phyloP scores from a whole-genome alignment of 768 basidiomycete species.

The Collybiopsis confluens region DNA sequence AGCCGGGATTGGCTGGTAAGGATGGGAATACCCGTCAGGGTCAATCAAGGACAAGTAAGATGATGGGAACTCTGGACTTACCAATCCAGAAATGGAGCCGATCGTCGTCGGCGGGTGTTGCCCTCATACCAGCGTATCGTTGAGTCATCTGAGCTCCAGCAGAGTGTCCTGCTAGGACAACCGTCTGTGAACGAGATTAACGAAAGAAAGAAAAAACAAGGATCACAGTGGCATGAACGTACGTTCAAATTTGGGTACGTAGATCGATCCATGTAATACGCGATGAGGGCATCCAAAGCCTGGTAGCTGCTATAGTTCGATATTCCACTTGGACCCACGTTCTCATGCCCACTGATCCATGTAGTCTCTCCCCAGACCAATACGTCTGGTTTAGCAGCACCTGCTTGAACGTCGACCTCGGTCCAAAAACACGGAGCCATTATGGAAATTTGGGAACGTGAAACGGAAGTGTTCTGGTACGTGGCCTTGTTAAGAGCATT shows the following conservation, averaged over 20 bases:
- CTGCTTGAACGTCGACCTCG: conserved; percentile 5
- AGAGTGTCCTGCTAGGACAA: conserved; percentile 10
- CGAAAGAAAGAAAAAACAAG: neutral
- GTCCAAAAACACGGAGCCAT: conserved; percentile 11
- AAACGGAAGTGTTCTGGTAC: neutral
- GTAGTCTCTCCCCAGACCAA: conserved; percentile 7
- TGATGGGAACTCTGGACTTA: neutral
- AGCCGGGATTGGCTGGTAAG: conserved; percentile 10
- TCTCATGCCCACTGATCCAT: conserved; percentile 9
- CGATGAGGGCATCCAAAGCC: conserved; percentile 7
- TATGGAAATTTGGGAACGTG: conserved; percentile 5
- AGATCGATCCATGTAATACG: conserved; percentile 7
- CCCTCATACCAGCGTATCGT: conserved; percentile 8
- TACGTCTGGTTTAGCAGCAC: neutral
- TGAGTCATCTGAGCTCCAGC: conserved; percentile 10
- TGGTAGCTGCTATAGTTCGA: conserved; percentile 2
- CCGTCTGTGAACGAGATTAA: neutral
- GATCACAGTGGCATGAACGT: neutral
- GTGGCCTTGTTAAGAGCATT: conserved; percentile 5
- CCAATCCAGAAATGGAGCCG: conserved; percentile 9
- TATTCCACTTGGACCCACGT: conserved; percentile 3
- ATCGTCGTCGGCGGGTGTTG: conserved; percentile 1
- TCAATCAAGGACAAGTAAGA: too few species aligned
- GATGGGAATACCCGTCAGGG: neutral
- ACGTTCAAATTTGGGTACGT: conserved; percentile 4